A percentile compares a stretch with the other conserved stretches of the same genome.
These are phyloP conservation scores for Trichothecium roseum DNA, from an alignment of 2,329 filamentous ascomycete species.

Conservation along the genomic window DNA sequence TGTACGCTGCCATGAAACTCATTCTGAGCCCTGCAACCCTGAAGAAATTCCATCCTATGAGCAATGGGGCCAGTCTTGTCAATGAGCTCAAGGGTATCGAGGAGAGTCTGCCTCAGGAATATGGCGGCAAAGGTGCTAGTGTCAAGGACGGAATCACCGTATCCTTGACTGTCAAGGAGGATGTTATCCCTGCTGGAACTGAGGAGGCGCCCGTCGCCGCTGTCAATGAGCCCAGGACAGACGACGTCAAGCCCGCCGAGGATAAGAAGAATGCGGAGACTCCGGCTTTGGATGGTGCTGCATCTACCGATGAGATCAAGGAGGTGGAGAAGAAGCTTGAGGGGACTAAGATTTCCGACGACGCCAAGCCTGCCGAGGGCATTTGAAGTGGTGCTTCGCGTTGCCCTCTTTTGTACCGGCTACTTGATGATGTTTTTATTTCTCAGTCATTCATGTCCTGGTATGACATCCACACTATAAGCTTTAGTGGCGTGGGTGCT, in stretches of 20 bases:
- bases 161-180: constrained; percentile 12
- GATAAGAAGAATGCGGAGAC: constrained; percentile 3
- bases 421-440: too few species aligned
- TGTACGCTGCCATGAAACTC: constrained; percentile 65
- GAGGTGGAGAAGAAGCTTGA: too few species aligned
- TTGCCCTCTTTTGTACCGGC: too few species aligned
- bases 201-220: not conserved
- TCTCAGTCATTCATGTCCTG: too few species aligned
- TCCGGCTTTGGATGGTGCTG: constrained; percentile 1
- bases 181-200: not conserved
- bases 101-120: constrained; percentile 58
- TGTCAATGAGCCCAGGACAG: constrained; percentile 6
- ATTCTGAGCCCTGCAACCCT: constrained; percentile 64
- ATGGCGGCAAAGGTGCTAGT: constrained; percentile 60
- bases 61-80: constrained; percentile 60
- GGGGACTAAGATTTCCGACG: too few species aligned
- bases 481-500: too few species aligned
- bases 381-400: too few species aligned
- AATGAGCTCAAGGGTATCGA: constrained; percentile 49
- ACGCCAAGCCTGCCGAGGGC: too few species aligned
- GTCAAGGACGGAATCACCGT: constrained; percentile 24
- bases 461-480: too few species aligned
- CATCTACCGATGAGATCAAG: too few species aligned
- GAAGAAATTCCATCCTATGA: constrained; percentile 71
- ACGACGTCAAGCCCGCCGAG: constrained; percentile 22